Evolutionary conservation across 192 early-diverging fungal species (phyloP).

Genomic region (Globomyces pollinis-pini): DNA sequence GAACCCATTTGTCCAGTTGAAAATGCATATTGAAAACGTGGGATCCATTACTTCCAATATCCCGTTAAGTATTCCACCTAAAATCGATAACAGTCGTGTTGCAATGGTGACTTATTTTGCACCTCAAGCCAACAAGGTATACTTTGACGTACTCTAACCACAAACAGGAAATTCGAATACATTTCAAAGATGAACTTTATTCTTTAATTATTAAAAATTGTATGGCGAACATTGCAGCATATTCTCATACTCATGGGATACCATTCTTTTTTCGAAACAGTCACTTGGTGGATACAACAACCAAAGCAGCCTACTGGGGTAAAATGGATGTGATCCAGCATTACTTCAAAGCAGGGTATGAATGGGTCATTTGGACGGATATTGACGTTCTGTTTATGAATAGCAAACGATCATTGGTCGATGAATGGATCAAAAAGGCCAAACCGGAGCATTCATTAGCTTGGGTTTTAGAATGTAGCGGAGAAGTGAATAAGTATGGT

Average conservation of each 20-base stretch:
- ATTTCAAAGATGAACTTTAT: not conserved
- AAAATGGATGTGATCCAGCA: conserved; percentile 2
- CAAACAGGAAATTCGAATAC: not conserved
- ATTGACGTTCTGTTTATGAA: not conserved
- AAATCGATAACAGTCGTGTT: no score
- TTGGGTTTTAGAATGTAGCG: not conserved
- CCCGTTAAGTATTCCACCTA: no score
- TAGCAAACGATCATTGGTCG: not conserved
- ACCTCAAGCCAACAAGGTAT: not conserved
- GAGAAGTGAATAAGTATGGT: not conserved
- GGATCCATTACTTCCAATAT: no score
- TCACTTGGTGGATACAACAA: not conserved
- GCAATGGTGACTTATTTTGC: conserved; percentile 2
- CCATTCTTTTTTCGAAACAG: not conserved
- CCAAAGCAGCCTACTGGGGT: not conserved
- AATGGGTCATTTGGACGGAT: conserved; percentile 8
- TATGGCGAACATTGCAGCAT: not conserved
- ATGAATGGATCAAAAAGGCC: not conserved
- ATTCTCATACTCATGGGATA: not conserved
- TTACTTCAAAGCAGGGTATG: not conserved
- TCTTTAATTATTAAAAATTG: not conserved
- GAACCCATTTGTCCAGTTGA: no score
- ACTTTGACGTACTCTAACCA: no score
- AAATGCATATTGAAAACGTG: no score
- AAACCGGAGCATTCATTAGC: not conserved